Evolutionary conservation across 495 filamentous ascomycete species (phyloP).

Genomic region (Geopyxis carbonaria): DNA sequence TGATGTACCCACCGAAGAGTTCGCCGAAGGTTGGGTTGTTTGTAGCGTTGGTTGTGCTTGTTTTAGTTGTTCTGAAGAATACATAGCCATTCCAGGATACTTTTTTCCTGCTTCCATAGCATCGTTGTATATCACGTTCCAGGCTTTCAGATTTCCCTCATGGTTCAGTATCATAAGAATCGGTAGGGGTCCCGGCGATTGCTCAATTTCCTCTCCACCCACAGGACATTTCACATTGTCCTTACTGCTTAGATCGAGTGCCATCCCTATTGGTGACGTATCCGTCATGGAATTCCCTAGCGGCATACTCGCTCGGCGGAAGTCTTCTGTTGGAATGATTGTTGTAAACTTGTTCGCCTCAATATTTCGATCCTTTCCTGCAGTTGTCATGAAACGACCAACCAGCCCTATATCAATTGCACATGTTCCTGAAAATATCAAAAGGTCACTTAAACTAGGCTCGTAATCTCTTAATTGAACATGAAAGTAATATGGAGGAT

Average conservation of each 20-base stretch:
- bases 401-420: constrained; percentile 61
- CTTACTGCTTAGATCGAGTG: constrained; percentile 63
- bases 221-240: constrained; percentile 67
- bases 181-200: constrained; percentile 71
- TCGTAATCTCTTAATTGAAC: constrained; percentile 57
- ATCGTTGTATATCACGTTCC: constrained; percentile 85
- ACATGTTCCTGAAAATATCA: constrained; percentile 69
- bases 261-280: constrained; percentile 64
- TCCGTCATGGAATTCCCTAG: constrained; percentile 36
- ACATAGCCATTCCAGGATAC: constrained; percentile 50
- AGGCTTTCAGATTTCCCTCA: constrained; percentile 65
- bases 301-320: constrained; percentile 57
- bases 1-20: constrained; percentile 25
- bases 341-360: constrained; percentile 51
- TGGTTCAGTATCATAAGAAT: constrained; percentile 74
- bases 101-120: constrained; percentile 54
- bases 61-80: constrained; percentile 27
- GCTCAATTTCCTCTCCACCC: constrained; percentile 51
- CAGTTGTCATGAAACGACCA: constrained; percentile 47
- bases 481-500: constrained; percentile 58
- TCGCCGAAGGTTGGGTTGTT: constrained; percentile 30
- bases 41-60: constrained; percentile 21
- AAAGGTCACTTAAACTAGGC: constrained; percentile 56
- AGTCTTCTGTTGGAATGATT: constrained; percentile 58
- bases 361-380: constrained; percentile 40